Conservation (phyloP, 179 eudicot species). For the Nepenthes alata region DNA sequence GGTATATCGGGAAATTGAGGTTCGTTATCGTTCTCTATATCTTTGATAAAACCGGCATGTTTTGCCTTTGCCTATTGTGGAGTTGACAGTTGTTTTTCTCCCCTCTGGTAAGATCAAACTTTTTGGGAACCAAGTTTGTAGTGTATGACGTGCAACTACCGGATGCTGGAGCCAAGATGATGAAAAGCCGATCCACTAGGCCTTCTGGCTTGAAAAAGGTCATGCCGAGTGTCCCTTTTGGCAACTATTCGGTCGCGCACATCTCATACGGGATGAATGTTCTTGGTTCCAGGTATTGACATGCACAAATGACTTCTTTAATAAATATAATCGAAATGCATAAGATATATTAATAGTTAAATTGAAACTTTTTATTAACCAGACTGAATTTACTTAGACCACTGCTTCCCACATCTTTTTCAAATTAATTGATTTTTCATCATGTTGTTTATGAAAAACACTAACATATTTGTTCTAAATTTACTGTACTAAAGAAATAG, state of each 20-base stretch:
- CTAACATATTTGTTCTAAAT: too few relatives aligned
- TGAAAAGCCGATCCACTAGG: constrained; percentile 22
- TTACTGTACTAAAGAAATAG: too few relatives aligned
- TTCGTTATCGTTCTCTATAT: constrained; percentile 6
- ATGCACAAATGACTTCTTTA: background rate
- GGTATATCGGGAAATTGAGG: constrained; percentile 23
- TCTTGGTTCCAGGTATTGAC: constrained; percentile 29
- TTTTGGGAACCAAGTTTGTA: constrained; percentile 27
- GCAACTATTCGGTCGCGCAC: constrained; percentile 30
- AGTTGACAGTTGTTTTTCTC: background rate
- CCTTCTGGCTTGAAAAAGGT: constrained; percentile 19
- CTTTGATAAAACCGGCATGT: background rate
- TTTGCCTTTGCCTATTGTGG: background rate
- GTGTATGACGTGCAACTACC: constrained; percentile 23
- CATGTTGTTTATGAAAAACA: too few relatives aligned
- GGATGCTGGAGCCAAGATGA: constrained; percentile 16
- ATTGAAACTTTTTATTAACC: too few relatives aligned
- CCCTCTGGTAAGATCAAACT: constrained; percentile 19
- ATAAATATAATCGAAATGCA: too few relatives aligned
- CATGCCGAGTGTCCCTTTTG: constrained; percentile 8
- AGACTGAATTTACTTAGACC: too few relatives aligned
- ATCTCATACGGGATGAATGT: constrained; percentile 34
- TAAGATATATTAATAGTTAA: too few relatives aligned
- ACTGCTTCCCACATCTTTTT: too few relatives aligned
- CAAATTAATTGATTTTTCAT: too few relatives aligned